phyloP scores from a whole-genome alignment of 805 yeast genomes.

The Groenewaldozyma tartarivorans region DNA sequence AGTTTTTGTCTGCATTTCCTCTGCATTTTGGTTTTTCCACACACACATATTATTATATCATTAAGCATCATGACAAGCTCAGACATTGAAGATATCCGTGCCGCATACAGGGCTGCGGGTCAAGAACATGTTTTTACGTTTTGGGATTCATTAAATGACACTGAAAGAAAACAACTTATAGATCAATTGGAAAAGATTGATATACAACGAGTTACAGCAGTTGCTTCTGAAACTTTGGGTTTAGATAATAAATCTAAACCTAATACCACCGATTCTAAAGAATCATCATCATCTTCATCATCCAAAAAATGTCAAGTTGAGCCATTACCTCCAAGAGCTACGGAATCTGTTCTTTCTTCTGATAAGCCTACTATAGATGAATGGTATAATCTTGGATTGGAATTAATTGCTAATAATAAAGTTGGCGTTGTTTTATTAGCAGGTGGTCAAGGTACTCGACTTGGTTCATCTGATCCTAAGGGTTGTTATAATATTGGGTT shows the following conservation, averaged over 20 bases:
- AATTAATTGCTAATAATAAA: slow-evolving; percentile 57
- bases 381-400: slow-evolving; percentile 50
- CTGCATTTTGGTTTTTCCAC: too few relatives aligned
- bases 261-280: slow-evolving; percentile 1
- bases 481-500: slow-evolving; percentile 87
- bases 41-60: too few relatives aligned
- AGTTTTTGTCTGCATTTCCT: too few relatives aligned
- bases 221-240: slow-evolving; percentile 20
- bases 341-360: slow-evolving; percentile 21
- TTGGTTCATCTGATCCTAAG: slow-evolving; percentile 85
- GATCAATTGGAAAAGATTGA: slow-evolving; percentile 29
- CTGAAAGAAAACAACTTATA: slow-evolving; percentile 21
- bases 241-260: too few relatives aligned
- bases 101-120: slow-evolving; percentile 24
- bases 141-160: slow-evolving; percentile 24
- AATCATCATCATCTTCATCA: slow-evolving; percentile 6
- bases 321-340: slow-evolving; percentile 24
- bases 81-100: slow-evolving; percentile 13
- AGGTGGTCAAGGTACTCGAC: slow-evolving; percentile 96
- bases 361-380: slow-evolving; percentile 19
- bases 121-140: slow-evolving; percentile 34
- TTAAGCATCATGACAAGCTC: slow-evolving; percentile 15
- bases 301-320: slow-evolving; percentile 11
- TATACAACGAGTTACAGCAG: slow-evolving; percentile 25
- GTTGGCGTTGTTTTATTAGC: slow-evolving; percentile 93